Evolutionary conservation across 108 stramenopile species (phyloP), one percentile per base, ranked within the genome.

Genomic region (Schizochytrium sp.): DNA sequence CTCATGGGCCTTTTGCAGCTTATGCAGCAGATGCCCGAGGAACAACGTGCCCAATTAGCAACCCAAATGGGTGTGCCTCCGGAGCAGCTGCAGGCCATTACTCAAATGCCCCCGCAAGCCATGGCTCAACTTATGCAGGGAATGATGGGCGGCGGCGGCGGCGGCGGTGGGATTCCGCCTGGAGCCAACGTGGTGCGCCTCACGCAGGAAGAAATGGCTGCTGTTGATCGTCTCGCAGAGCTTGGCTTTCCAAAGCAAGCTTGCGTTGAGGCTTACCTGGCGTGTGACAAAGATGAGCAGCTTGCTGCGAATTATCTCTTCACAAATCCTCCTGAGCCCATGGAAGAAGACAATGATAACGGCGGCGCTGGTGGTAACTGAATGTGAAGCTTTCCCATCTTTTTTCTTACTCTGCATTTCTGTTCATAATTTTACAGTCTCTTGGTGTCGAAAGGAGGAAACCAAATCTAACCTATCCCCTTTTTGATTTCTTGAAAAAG

Each of bases 211-310:
- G 98, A 98, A 91, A 95, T 95, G 95, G 98, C 96, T 19, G 97
- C 97, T 28, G 98, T 99, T 5, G 92, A 96, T 89, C 95, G 97
- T 44, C 95, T 99, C 59, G 90, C 94, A 8, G 97, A 96, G 91
- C 96, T 99, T 94, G 99, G 99, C 47, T 99, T 99, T 91, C 96
- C 98, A 88, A 91, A 95, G 88, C 83, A 95, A 25, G 96, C 97
- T 87, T 98, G 96, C 0, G 96, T 96, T 8, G 97, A 98, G 94
- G 99, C 99, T 10, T 99, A 97, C 93, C 92, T 99, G 89, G 98
- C 98, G 6, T 99, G 99, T 89, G 99, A 99, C 92, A 99, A 98
- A 95, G 98, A 99, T 92, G 97, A 98, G 90, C 97, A 95, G 18
- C 92, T 98, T 90, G 99, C 99, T 4, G 99, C 99, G 16, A 98